phyloP scores from a whole-genome alignment of 768 basidiomycete species.

The Boletus insuetus region DNA sequence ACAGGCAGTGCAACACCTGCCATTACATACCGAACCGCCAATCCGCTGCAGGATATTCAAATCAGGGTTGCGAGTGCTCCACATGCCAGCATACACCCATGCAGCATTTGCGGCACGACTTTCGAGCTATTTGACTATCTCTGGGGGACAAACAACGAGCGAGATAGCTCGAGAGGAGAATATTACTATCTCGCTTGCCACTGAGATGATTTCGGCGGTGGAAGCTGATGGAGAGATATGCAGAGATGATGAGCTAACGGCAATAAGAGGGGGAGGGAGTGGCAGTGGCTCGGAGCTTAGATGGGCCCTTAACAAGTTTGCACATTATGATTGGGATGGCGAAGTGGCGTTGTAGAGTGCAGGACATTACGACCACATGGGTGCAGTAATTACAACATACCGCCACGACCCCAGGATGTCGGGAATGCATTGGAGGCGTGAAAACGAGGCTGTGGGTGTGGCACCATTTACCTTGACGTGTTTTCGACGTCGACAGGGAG shows the following conservation, averaged over 20 bases:
- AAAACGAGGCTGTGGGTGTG: slow-evolving; percentile 12
- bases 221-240: slow-evolving; percentile 71
- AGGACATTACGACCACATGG: background rate
- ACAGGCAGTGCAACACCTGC: slow-evolving; percentile 68
- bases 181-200: slow-evolving; percentile 68
- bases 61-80: slow-evolving; percentile 77
- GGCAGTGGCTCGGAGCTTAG: slow-evolving; percentile 58
- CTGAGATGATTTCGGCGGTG: slow-evolving; percentile 74
- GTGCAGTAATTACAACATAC: slow-evolving; percentile 4
- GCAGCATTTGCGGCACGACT: slow-evolving; percentile 69
- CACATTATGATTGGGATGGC: slow-evolving; percentile 74
- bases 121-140: slow-evolving; percentile 47
- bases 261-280: slow-evolving; percentile 38
- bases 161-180: slow-evolving; percentile 72
- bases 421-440: slow-evolving; percentile 1
- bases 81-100: slow-evolving; percentile 74
- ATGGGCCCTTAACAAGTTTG: slow-evolving; percentile 72
- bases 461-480: slow-evolving; percentile 14
- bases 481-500: slow-evolving; percentile 27
- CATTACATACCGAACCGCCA: slow-evolving; percentile 60
- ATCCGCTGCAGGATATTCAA: slow-evolving; percentile 65
- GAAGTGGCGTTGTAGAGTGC: slow-evolving; percentile 28
- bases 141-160: slow-evolving; percentile 55
- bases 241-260: slow-evolving; percentile 61
- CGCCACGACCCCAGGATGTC: slow-evolving; percentile 4